Evolutionary conservation across 352 stramenopile genomes (phyloP).

Genomic region (Phytophthora lateralis): DNA sequence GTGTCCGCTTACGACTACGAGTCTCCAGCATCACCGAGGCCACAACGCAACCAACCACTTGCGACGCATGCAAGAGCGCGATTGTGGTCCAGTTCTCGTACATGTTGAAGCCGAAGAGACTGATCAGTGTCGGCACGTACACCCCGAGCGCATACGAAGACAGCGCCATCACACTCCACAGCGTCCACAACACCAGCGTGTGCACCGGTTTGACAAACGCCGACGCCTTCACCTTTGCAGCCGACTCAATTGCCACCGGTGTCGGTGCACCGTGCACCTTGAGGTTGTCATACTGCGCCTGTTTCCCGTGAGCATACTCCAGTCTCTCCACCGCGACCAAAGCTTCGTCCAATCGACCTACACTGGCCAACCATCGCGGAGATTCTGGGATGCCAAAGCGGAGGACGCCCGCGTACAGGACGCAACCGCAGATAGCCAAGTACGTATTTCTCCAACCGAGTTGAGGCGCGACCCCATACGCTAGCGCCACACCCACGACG

Average conservation of each 20-base stretch:
- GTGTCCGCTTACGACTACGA: constrained; percentile 24
- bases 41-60: constrained; percentile 27
- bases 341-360: constrained; percentile 33
- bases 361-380: constrained; percentile 43
- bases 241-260: background rate
- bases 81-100: constrained; percentile 34
- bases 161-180: constrained; percentile 40
- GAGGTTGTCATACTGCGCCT: constrained; percentile 12
- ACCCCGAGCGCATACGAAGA: constrained; percentile 42
- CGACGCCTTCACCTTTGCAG: constrained; percentile 3
- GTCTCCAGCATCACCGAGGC: constrained; percentile 25
- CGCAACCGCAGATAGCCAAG: constrained; percentile 19
- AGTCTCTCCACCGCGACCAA: constrained; percentile 33
- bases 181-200: constrained; percentile 33
- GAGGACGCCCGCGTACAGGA: constrained; percentile 30
- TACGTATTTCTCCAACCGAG: constrained; percentile 45
- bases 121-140: constrained; percentile 40
- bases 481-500: constrained; percentile 33
- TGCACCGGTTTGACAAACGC: constrained; percentile 10
- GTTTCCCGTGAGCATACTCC: constrained; percentile 23
- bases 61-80: constrained; percentile 20
- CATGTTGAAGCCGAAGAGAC: constrained; percentile 42
- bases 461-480: constrained; percentile 30
- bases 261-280: constrained; percentile 16
- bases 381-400: constrained; percentile 43